Evolutionary conservation across 805 yeast species (phyloP).

Genomic region (Hanseniaspora clermontiae): DNA sequence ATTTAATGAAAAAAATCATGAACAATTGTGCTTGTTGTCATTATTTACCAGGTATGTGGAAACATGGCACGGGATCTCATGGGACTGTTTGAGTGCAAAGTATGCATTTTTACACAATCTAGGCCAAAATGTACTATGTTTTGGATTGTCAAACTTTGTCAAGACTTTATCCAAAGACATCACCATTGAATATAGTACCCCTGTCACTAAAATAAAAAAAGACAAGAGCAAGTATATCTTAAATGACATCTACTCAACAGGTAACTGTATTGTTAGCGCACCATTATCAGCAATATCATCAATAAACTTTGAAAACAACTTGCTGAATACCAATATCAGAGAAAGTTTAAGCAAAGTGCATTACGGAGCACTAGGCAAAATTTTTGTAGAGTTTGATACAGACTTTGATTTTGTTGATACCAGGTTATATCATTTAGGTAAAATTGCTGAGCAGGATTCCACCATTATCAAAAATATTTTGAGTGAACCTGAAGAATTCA

Average conservation of each 20-base stretch:
- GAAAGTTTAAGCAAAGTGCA: slow-evolving; percentile 38
- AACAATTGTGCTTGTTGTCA: slow-evolving; percentile 37
- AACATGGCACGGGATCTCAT: slow-evolving; percentile 68
- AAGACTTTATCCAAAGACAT: slow-evolving; percentile 22
- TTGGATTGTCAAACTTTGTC: slow-evolving; percentile 34
- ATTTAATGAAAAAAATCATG: slow-evolving; percentile 35
- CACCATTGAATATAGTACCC: background rate
- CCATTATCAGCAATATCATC: slow-evolving; percentile 41
- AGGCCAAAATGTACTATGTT: slow-evolving; percentile 66
- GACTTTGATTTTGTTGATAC: slow-evolving; percentile 47
- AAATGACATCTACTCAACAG: slow-evolving; percentile 28
- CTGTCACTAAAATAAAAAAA: background rate
- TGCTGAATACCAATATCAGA: slow-evolving; percentile 35
- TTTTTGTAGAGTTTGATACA: slow-evolving; percentile 51
- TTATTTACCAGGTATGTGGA: slow-evolving; percentile 49
- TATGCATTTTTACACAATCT: slow-evolving; percentile 56
- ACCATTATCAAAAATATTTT: background rate
- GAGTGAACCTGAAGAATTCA: background rate
- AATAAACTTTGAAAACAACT: slow-evolving; percentile 44
- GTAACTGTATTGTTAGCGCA: slow-evolving; percentile 57
- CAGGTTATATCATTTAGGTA: slow-evolving; percentile 12
- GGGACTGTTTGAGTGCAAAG: slow-evolving; percentile 55
- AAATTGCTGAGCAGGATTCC: background rate
- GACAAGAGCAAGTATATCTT: slow-evolving; percentile 18
- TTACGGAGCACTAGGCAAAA: slow-evolving; percentile 62